Evolutionary conservation across 148 eudicot species (phyloP), one percentile per base, ranked within the genome.

Genomic region (Polygonum maritimum): DNA sequence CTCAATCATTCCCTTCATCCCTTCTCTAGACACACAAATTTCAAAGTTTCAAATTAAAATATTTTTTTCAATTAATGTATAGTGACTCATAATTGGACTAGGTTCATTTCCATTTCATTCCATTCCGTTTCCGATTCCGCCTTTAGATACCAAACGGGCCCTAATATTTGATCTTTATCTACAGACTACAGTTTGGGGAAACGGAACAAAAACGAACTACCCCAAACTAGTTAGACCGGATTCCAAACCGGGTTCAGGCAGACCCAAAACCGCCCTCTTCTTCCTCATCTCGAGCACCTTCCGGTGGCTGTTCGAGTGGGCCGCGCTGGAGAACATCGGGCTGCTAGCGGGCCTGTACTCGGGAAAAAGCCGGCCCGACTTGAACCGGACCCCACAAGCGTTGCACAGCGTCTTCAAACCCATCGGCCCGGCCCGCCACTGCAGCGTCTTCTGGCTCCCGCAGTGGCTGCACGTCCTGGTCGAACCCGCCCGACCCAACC

Each of bases 301-400:
- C 69, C 69, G 11, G 38, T 62, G 69, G 15, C 69, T 62, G 16
- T 62, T 62, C 5, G 69, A 62, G 69, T 62, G 69, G 4, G 16
- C 69, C 36, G 12, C 39, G 16, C 69, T 62, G 6, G 69, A 62
- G 69, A 62, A 62, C 14, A 39, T 62, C 39, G 69, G 69, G 69
- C 69, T 62, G 26, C 38, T 31, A 62, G 38, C 69, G 69, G 69
- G 69, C 69, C 69, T 62, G 39, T 62, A 62, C 69, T 62, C 69
- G 13, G 69, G 69, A 16, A 26, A 62, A 22, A 62, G 38, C 69
- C 69, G 69, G 6, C 69, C 69, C 69, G 69, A 26, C 38, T 62
- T 62, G 39, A 62, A 62, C 69, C 69, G 69, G 16, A 62, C 69
- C 5, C 69, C 69, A 16, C 69, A 62, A 1, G 69, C 69, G 1